phyloP scores from a whole-genome alignment of 2,329 filamentous ascomycete species.

The Pestalotiopsis sp. region DNA sequence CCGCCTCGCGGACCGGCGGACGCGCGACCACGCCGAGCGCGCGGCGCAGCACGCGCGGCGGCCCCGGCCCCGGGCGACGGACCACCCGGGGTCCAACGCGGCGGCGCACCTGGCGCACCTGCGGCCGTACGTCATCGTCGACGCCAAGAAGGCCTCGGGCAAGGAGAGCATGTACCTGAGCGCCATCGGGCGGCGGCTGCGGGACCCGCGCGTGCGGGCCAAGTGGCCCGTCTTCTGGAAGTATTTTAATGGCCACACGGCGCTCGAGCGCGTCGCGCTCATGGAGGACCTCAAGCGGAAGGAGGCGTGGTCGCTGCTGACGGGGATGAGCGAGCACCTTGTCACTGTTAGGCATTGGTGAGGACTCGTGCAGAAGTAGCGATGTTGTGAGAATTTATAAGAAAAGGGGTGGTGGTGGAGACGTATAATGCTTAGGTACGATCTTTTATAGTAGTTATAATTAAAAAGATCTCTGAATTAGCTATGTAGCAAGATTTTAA shows the following conservation, averaged over 20 bases:
- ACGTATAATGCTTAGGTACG: too few relatives aligned
- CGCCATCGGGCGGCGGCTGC: constrained; percentile 58
- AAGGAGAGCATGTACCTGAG: constrained; percentile 74
- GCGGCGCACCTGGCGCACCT: constrained; percentile 60
- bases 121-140: constrained; percentile 70
- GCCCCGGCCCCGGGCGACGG: constrained; percentile 48
- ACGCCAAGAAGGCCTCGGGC: constrained; percentile 77
- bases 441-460: too few relatives aligned
- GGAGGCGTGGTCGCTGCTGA: constrained; percentile 70
- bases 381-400: too few relatives aligned
- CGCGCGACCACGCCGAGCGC: constrained; percentile 58
- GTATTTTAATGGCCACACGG: constrained; percentile 85
- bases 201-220: constrained; percentile 58
- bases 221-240: constrained; percentile 76
- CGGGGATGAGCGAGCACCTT: constrained; percentile 68
- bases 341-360: constrained; percentile 73
- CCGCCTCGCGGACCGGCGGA: constrained; percentile 58
- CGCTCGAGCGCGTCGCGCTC: constrained; percentile 85
- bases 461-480: too few relatives aligned
- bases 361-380: too few relatives aligned
- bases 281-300: constrained; percentile 86
- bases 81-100: constrained; percentile 58
- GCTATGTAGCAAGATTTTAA: too few relatives aligned
- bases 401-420: too few relatives aligned
- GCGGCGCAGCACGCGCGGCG: constrained; percentile 58